phyloP scores from a whole-genome alignment of 2,329 filamentous ascomycete species.

The Xylaria digitata region DNA sequence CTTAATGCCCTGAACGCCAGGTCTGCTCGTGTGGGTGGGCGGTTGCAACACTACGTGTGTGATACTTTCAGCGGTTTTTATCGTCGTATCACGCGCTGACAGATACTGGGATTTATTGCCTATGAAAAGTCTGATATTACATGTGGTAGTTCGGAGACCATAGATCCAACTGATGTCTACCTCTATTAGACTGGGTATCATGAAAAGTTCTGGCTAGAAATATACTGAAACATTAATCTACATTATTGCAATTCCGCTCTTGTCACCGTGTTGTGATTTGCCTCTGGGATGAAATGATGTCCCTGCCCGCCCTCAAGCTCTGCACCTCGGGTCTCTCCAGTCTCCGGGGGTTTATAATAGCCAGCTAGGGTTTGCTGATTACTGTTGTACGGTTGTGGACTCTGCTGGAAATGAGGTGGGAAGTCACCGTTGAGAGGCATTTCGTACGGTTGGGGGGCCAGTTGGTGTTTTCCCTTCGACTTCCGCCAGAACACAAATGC shows the following conservation, averaged over 20 bases:
- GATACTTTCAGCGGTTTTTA: background rate
- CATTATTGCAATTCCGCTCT: slow-evolving; percentile 31
- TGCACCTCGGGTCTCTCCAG: slow-evolving; percentile 17
- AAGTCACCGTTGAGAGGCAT: slow-evolving; percentile 32
- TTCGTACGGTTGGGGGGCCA: slow-evolving; percentile 27
- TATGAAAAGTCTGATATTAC: background rate
- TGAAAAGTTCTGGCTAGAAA: slow-evolving; percentile 7
- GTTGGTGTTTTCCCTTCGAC: slow-evolving; percentile 29
- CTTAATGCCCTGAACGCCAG: no score
- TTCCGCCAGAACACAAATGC: slow-evolving; percentile 41
- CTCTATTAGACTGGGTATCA: slow-evolving; percentile 31
- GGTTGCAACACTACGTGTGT: background rate
- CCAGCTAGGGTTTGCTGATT: slow-evolving; percentile 21
- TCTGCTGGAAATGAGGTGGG: slow-evolving; percentile 24
- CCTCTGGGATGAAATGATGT: slow-evolving; percentile 25
- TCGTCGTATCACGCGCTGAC: background rate
- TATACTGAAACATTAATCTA: background rate
- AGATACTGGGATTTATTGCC: background rate
- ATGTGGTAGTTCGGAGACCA: background rate
- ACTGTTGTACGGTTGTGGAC: slow-evolving; percentile 15
- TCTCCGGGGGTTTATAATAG: slow-evolving; percentile 27
- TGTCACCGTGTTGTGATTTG: background rate
- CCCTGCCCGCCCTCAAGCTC: slow-evolving; percentile 34
- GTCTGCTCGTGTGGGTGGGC: background rate
- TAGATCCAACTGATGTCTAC: slow-evolving; percentile 5